Percentiles rank a stretch among this genome's conserved stretches.
phyloP scores from a whole-genome alignment of 116 monocot genomes.

The Dioscorea cayenensis region DNA sequence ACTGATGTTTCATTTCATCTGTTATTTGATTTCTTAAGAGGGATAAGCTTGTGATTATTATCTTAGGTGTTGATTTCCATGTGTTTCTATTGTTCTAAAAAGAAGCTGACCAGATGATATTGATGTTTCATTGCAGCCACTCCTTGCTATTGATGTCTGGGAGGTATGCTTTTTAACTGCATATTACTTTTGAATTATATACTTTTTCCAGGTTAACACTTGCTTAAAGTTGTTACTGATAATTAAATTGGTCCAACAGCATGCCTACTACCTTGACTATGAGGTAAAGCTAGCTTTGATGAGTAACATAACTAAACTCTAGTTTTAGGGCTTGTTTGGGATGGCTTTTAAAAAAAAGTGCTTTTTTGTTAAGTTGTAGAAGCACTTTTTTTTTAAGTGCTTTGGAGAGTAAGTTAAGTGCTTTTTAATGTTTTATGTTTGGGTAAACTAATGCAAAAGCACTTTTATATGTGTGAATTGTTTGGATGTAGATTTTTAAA shows the following conservation, averaged over 20 bases:
- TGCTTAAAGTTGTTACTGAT: constrained; percentile 4
- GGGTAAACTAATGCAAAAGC: no score
- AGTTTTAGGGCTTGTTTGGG: no score
- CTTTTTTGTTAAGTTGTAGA: no score
- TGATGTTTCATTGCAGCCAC: constrained; percentile 62
- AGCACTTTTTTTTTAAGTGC: no score
- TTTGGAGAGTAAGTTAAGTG: no score
- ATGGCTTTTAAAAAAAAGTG: no score
- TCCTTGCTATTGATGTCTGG: constrained; percentile 89
- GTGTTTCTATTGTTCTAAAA: neutral
- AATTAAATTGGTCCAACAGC: constrained; percentile 35
- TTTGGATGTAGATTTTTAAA: no score
- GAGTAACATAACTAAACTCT: neutral
- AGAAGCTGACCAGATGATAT: neutral
- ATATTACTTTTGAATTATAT: neutral
- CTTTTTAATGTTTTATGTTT: no score
- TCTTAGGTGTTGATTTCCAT: neutral
- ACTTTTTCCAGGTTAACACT: neutral
- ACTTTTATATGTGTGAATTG: no score
- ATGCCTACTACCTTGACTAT: constrained; percentile 94
- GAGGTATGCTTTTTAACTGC: constrained; percentile 40
- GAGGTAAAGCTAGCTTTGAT: constrained; percentile 38
- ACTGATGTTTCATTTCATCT: no score
- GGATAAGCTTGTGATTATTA: neutral
- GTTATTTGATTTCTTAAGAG: no score